These are phyloP conservation scores for Microsporum audouinii DNA, from an alignment of 2,329 filamentous ascomycete species.

Conservation along the genomic window DNA sequence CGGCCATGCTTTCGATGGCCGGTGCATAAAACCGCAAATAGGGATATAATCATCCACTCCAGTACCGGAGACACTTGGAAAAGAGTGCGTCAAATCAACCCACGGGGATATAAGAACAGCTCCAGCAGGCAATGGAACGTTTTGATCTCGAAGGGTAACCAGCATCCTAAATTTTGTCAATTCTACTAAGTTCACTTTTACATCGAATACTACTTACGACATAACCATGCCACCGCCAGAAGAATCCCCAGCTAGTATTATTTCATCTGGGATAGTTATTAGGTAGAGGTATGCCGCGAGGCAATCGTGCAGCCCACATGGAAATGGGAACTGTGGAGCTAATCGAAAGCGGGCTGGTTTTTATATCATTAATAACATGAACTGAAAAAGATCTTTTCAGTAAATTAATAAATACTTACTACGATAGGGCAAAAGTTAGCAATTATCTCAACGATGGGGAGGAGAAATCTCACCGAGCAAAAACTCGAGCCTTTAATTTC, in stretches of 20 bases:
- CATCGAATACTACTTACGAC: conserved; percentile 29
- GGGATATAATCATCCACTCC: conserved; percentile 80
- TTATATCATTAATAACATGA: neutral
- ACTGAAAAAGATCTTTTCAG: neutral
- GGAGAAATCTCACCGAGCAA: conserved; percentile 49
- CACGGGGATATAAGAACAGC: conserved; percentile 87
- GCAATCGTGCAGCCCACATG: conserved; percentile 83
- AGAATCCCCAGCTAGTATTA: conserved; percentile 82
- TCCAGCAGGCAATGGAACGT: conserved; percentile 73
- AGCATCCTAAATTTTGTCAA: conserved; percentile 45
- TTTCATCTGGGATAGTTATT: conserved; percentile 61
- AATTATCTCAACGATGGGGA: neutral
- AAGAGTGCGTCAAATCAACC: conserved; percentile 92
- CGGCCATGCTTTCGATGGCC: conserved; percentile 83
- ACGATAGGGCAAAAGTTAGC: neutral
- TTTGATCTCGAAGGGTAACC: conserved; percentile 69
- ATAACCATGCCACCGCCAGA: conserved; percentile 86
- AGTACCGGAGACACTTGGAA: conserved; percentile 70
- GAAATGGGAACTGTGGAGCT: conserved; percentile 89
- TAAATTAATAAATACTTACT: conserved; percentile 7
- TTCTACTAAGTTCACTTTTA: neutral
- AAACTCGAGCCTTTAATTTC: conserved; percentile 79
- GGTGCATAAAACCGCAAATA: conserved; percentile 74
- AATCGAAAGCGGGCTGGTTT: conserved; percentile 63
- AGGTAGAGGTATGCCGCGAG: conserved; percentile 78